These are phyloP conservation scores for Talaromyces pinophilus DNA, from an alignment of 2,329 filamentous ascomycete species.

Conservation along the genomic window DNA sequence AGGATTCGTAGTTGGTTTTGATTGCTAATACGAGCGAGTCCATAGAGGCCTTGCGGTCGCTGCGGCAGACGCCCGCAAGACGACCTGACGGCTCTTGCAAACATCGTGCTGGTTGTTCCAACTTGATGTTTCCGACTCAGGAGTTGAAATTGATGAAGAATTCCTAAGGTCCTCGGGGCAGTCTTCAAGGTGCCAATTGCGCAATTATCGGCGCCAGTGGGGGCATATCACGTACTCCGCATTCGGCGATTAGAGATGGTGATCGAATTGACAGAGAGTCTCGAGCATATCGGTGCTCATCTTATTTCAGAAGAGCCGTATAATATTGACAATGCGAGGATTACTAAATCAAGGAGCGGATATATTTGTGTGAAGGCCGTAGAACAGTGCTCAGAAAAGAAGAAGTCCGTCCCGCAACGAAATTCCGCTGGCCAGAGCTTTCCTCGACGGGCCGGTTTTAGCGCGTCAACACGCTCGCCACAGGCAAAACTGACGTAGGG, in stretches of 20 bases:
- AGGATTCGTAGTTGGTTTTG: slow-evolving; percentile 35
- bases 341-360: neutral
- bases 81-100: slow-evolving; percentile 41
- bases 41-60: slow-evolving; percentile 31
- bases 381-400: neutral
- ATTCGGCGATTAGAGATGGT: slow-evolving; percentile 22
- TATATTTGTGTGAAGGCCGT: neutral
- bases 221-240: slow-evolving; percentile 20
- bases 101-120: slow-evolving; percentile 33
- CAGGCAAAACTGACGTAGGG: slow-evolving; percentile 23
- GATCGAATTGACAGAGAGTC: neutral
- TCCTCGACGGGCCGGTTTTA: slow-evolving; percentile 17
- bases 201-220: slow-evolving; percentile 20
- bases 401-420: neutral
- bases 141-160: neutral
- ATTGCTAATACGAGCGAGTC: slow-evolving; percentile 28
- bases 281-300: neutral
- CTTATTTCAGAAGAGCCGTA: neutral
- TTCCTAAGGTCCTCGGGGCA: neutral
- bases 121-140: slow-evolving; percentile 14
- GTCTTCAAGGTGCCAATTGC: slow-evolving; percentile 11
- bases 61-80: slow-evolving; percentile 36
- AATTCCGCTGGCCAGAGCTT: slow-evolving; percentile 17
- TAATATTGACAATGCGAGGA: neutral
- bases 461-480: slow-evolving; percentile 15